Percentiles rank a stretch among this genome's conserved stretches.
Evolutionary conservation across 768 basidiomycete species (phyloP).

Genomic region (Tephrocybe sp.): DNA sequence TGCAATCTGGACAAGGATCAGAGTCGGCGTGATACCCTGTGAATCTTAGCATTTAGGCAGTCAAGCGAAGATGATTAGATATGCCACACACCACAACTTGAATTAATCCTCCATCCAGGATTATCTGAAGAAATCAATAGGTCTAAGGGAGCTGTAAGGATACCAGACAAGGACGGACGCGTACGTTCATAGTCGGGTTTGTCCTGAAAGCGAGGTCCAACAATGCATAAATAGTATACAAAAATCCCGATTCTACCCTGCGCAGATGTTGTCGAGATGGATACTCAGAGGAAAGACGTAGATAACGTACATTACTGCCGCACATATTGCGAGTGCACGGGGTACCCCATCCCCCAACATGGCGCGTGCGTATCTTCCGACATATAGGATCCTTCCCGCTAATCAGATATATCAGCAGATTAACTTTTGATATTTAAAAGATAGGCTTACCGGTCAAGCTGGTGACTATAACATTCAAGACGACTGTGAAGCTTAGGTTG

Average conservation of each 20-base stretch:
- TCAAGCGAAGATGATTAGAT: background rate
- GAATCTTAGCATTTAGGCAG: background rate
- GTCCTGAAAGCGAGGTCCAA: conserved; percentile 28
- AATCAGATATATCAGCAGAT: background rate
- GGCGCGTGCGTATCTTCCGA: conserved; percentile 24
- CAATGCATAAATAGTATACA: conserved; percentile 36
- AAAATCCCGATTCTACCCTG: conserved; percentile 38
- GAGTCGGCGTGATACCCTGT: conserved; percentile 21
- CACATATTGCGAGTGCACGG: conserved; percentile 29
- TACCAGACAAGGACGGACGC: conserved; percentile 23
- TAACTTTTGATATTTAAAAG: background rate
- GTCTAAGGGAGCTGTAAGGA: conserved; percentile 1
- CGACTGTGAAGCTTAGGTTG: conserved; percentile 31
- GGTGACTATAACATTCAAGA: conserved; percentile 34
- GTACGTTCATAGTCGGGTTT: conserved; percentile 22
- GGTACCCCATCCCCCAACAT: conserved; percentile 28
- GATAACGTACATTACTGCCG: conserved; percentile 34
- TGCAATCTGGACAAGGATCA: conserved; percentile 17
- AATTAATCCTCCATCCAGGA: conserved; percentile 17
- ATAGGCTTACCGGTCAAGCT: conserved; percentile 29
- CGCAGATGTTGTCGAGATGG: background rate
- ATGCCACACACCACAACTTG: conserved; percentile 18
- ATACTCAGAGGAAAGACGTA: background rate
- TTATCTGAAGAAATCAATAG: conserved; percentile 3
- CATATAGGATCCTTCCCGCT: conserved; percentile 38